Conservation (phyloP, 2,329 filamentous ascomycete genomes). For the Epichloe scottii region DNA sequence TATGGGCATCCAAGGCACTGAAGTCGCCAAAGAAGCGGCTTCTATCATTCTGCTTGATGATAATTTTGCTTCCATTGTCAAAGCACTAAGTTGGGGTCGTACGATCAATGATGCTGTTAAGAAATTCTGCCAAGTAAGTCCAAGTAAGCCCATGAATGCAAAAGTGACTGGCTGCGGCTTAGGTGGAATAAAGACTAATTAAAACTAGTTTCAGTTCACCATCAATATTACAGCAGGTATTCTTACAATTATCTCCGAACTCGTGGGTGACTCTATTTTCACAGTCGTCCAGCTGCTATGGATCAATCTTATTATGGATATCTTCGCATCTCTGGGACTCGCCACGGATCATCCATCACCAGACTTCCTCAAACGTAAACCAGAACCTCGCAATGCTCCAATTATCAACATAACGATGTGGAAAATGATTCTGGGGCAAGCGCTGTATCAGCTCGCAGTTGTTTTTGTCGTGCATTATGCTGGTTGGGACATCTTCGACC, state of each 20-base stretch:
- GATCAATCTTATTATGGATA: slow-evolving; percentile 61
- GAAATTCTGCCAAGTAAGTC: slow-evolving; percentile 45
- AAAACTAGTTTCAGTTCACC: slow-evolving; percentile 45
- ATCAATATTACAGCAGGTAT: slow-evolving; percentile 57
- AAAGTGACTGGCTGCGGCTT: background rate
- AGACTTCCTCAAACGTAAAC: slow-evolving; percentile 49
- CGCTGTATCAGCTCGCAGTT: slow-evolving; percentile 58
- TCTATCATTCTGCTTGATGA: slow-evolving; percentile 54
- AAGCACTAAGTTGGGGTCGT: slow-evolving; percentile 48
- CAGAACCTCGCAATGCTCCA: slow-evolving; percentile 59
- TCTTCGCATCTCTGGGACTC: slow-evolving; percentile 51
- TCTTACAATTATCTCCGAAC: slow-evolving; percentile 49
- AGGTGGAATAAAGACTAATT: background rate
- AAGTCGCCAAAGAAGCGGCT: slow-evolving; percentile 54
- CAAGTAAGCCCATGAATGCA: slow-evolving; percentile 26
- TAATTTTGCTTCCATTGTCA: slow-evolving; percentile 53
- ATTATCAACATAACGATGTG: slow-evolving; percentile 69
- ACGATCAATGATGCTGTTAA: slow-evolving; percentile 51
- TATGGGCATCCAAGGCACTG: slow-evolving; percentile 55
- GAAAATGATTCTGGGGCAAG: slow-evolving; percentile 82
- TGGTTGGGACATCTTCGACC: slow-evolving; percentile 44
- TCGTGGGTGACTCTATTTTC: slow-evolving; percentile 40
- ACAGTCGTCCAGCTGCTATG: slow-evolving; percentile 55
- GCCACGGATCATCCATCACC: slow-evolving; percentile 48
- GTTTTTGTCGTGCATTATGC: slow-evolving; percentile 50